phyloP scores from a whole-genome alignment of 1,284 basidiomycete genomes.

The Cryptococcus amylolentus region DNA sequence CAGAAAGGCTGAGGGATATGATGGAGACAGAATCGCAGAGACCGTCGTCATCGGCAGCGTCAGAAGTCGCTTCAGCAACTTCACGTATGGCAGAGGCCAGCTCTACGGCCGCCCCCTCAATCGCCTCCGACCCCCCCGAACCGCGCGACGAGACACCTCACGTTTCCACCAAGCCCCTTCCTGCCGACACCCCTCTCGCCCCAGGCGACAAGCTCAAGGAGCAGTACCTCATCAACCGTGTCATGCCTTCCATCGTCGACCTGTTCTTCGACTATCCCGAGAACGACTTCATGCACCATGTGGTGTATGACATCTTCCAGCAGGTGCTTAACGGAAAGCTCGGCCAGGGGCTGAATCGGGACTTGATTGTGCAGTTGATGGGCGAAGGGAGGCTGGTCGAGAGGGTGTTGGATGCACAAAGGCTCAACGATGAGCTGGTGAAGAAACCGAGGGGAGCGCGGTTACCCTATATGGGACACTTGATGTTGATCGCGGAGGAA shows the following conservation, averaged over 20 bases:
- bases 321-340: conserved; percentile 87
- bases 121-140: conserved; percentile 17
- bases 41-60: conserved; percentile 12
- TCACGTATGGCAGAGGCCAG: conserved; percentile 28
- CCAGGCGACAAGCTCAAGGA: conserved; percentile 74
- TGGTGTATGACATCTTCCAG: conserved; percentile 94
- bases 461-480: conserved; percentile 94
- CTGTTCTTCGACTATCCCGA: conserved; percentile 94
- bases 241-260: conserved; percentile 72
- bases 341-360: conserved; percentile 70
- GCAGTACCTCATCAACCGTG: conserved; percentile 65
- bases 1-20: conserved; percentile 37
- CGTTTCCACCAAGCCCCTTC: neutral
- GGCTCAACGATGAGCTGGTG: conserved; percentile 69
- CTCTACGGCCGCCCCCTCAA: conserved; percentile 28
- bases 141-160: neutral
- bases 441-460: conserved; percentile 68
- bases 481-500: conserved; percentile 70
- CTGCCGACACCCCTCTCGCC: conserved; percentile 15
- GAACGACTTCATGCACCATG: conserved; percentile 98
- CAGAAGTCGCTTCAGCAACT: conserved; percentile 18
- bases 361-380: conserved; percentile 76
- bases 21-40: conserved; percentile 24
- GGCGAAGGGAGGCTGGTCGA: conserved; percentile 72
- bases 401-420: conserved; percentile 78